phyloP scores from a whole-genome alignment of 83 land plant genomes.

The Thuja plicata region DNA sequence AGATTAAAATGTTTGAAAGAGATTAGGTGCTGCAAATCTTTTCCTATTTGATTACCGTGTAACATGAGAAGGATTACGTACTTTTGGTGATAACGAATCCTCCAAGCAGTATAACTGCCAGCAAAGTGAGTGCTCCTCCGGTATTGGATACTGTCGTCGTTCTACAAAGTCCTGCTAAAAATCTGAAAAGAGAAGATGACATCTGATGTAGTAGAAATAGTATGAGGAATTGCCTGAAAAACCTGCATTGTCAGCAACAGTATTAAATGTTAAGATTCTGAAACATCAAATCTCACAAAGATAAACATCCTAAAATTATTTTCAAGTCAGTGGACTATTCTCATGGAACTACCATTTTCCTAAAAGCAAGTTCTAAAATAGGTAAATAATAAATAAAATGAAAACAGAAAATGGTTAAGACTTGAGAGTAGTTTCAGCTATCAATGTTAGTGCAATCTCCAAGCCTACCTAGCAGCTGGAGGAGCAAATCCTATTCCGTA shows the following conservation, averaged over 20 bases:
- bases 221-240: conserved; percentile 57
- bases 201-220: conserved; percentile 66
- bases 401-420: not conserved
- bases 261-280: not conserved
- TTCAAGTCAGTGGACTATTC: not conserved
- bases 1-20: not conserved
- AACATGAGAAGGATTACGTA: conserved; percentile 2
- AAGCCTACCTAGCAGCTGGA: conserved; percentile 33
- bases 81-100: conserved; percentile 75
- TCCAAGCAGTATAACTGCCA: conserved; percentile 56
- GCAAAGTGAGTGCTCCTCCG: conserved; percentile 44
- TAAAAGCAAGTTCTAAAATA: no score
- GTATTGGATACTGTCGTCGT: conserved; percentile 60
- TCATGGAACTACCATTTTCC: conserved; percentile 2
- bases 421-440: not conserved
- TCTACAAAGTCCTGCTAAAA: conserved; percentile 53
- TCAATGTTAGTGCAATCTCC: not conserved
- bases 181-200: conserved; percentile 66
- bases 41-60: not conserved
- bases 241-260: conserved; percentile 29
- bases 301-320: not conserved
- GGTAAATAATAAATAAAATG: no score
- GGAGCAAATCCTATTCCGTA: conserved; percentile 47
- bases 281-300: not conserved
- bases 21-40: not conserved